These are phyloP conservation scores for Ophiostoma piceae DNA, from an alignment of 2,329 filamentous ascomycete genomes.

Conservation along the genomic window DNA sequence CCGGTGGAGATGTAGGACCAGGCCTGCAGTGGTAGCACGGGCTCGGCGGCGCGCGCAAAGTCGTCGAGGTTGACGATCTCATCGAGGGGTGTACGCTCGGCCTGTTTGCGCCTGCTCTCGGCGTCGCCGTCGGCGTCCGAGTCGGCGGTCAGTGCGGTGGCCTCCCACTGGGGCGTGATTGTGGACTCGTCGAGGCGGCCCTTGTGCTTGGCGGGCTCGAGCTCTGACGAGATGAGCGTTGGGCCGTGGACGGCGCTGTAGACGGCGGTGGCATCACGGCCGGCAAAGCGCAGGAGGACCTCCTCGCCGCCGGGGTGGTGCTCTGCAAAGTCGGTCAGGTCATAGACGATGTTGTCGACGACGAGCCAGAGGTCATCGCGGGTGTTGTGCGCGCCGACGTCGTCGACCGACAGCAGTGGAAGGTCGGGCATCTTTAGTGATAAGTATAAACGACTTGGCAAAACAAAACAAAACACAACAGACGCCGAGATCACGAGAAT, in stretches of 20 bases:
- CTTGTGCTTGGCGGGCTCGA: slow-evolving; percentile 44
- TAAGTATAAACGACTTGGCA: no score
- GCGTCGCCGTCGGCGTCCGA: slow-evolving; percentile 16
- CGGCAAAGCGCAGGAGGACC: slow-evolving; percentile 47
- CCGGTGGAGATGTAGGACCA: slow-evolving; percentile 54
- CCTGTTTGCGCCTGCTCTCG: background rate
- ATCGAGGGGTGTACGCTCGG: slow-evolving; percentile 22
- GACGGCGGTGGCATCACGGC: slow-evolving; percentile 48
- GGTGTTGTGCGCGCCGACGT: slow-evolving; percentile 46
- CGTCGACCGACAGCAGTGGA: slow-evolving; percentile 25
- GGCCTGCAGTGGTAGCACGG: slow-evolving; percentile 43
- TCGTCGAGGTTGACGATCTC: slow-evolving; percentile 38
- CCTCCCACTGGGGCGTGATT: slow-evolving; percentile 30
- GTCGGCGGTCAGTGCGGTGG: slow-evolving; percentile 24
- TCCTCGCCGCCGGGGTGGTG: slow-evolving; percentile 37
- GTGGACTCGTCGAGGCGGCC: slow-evolving; percentile 43
- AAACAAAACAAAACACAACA: background rate
- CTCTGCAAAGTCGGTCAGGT: slow-evolving; percentile 59
- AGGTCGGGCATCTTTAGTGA: background rate
- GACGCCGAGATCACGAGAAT: background rate
- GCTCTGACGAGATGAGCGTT: slow-evolving; percentile 37
- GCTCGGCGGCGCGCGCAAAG: slow-evolving; percentile 45
- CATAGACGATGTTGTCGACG: slow-evolving; percentile 62
- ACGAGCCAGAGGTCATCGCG: slow-evolving; percentile 59
- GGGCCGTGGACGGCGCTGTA: slow-evolving; percentile 49